Evolutionary conservation across 257 asterid genomes (phyloP), one percentile per base, ranked within the genome.

Genomic region (Verbascum thapsus): DNA sequence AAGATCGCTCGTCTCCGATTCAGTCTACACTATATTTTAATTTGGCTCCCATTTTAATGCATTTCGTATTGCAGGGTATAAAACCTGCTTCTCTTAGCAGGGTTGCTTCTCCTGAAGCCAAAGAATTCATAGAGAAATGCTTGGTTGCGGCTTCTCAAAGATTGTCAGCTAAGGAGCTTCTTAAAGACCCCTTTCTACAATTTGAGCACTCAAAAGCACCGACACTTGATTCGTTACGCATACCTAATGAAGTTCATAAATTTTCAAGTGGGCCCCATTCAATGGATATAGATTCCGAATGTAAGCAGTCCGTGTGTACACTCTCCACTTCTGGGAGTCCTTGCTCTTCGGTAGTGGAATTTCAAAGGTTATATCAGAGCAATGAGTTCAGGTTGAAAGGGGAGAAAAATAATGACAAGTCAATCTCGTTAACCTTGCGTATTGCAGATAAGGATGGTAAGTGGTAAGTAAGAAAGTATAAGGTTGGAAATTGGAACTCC

Each of bases 81-180:
- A 83, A 83, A 72, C 95, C 95, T 45, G 95, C 90, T 65, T 75
- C 92, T 51, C 85, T 86, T 3, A 55, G 64, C 48, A 85, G 80
- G 67, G 88, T 88, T 22, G 57, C 58, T 37, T 78, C 81, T 67
- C 67, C 73, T 8, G 77, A 79, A 55, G 74, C 80, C 57, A 88
- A 72, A 75, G 87, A 59, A 47, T 88, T 88, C 72, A 88, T 88
- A 3, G 90, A 85, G 72, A 88, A 83, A 64, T 88, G 95, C 62
- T 59, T 88, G 71, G 82, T 72, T 62, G 85, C 86, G n/a, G 88
- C 79, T 56, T 60, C 85, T 53, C 74, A 79, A 53, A 86, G 95
- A 69, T 65, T 77, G 56, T 59, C 95, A 26, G 95, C 95, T 20
- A 85, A 71, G 74, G 91, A 88, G 55, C 96, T 88, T 73, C 85